Conservation (phyloP, 1,139 yeast species). For the Protomyces arabidopsidicola region DNA sequence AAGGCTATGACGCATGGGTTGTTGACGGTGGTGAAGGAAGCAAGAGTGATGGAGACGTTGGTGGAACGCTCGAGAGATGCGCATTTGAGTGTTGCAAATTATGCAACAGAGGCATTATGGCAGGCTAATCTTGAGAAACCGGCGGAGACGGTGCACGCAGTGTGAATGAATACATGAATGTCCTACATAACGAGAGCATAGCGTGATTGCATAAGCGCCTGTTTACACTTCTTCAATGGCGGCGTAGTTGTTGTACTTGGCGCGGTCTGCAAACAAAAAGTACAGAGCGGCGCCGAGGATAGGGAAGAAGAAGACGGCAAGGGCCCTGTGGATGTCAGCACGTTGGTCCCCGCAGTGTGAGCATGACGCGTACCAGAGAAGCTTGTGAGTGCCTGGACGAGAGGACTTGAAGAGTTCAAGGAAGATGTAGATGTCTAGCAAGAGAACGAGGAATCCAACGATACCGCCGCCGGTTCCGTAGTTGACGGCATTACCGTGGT, state of each 20-base stretch:
- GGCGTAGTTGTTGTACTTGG: conserved; percentile 21
- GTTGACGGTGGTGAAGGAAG: conserved; percentile 67
- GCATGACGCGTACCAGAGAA: conserved; percentile 1
- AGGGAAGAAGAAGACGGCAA: conserved; percentile 10
- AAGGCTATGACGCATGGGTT: conserved; percentile 56
- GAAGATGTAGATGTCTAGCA: conserved; percentile 26
- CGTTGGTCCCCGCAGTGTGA: not conserved
- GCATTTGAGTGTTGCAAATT: conserved; percentile 56
- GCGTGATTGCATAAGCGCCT: not conserved
- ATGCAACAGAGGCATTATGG: conserved; percentile 93
- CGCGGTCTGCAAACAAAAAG: conserved; percentile 21
- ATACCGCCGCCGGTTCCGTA: conserved; percentile 26
- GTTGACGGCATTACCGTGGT: conserved; percentile 22
- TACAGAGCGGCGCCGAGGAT: not conserved
- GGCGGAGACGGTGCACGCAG: not conserved
- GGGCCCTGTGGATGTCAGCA: not conserved
- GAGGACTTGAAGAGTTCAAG: conserved; percentile 26
- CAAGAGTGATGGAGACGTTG: conserved; percentile 65
- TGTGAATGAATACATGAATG: not conserved
- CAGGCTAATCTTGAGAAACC: conserved; percentile 57
- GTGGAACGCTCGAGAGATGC: conserved; percentile 73
- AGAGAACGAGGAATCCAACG: conserved; percentile 22
- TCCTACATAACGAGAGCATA: not conserved
- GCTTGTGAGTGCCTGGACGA: conserved; percentile 20
- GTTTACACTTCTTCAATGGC: conserved; percentile 7